Evolutionary conservation across 768 basidiomycete genomes (phyloP).

Genomic region (Boletus sp.): DNA sequence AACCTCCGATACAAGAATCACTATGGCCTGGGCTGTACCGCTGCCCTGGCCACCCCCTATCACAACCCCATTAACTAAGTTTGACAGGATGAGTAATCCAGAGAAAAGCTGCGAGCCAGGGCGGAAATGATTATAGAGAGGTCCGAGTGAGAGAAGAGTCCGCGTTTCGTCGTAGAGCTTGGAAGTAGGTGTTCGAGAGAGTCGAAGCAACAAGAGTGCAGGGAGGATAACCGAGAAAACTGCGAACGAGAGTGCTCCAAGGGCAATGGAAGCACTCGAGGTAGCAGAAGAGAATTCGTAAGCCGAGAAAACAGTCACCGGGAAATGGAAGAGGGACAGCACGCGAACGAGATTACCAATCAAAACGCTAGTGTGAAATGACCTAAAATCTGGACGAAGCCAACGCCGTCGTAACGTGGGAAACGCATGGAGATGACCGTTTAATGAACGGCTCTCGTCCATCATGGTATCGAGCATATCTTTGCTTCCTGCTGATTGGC

Average conservation of each 20-base stretch:
- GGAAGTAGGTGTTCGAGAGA: constrained; percentile 76
- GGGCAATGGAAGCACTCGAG: constrained; percentile 60
- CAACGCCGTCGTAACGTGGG: constrained; percentile 32
- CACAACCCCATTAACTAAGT: constrained; percentile 77
- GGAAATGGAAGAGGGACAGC: constrained; percentile 90
- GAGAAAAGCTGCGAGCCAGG: constrained; percentile 91
- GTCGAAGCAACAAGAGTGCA: constrained; percentile 67
- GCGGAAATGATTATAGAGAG: constrained; percentile 92
- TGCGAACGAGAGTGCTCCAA: constrained; percentile 81
- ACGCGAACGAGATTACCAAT: constrained; percentile 92
- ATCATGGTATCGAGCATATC: constrained; percentile 43
- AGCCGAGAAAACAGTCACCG: constrained; percentile 87
- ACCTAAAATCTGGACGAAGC: constrained; percentile 57
- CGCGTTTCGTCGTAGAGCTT: constrained; percentile 95
- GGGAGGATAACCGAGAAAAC: constrained; percentile 80
- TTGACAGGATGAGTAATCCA: constrained; percentile 74
- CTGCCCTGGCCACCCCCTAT: constrained; percentile 89
- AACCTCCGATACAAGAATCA: constrained; percentile 89
- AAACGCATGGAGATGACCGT: constrained; percentile 20
- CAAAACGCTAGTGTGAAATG: constrained; percentile 78
- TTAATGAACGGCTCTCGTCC: constrained; percentile 33
- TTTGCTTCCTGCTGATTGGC: constrained; percentile 47
- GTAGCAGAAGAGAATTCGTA: constrained; percentile 53
- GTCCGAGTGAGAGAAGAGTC: constrained; percentile 85
- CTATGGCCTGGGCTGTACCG: constrained; percentile 88